These are phyloP conservation scores for Rhodotorula sp. DNA, from an alignment of 1,284 basidiomycete genomes.

Conservation along the genomic window DNA sequence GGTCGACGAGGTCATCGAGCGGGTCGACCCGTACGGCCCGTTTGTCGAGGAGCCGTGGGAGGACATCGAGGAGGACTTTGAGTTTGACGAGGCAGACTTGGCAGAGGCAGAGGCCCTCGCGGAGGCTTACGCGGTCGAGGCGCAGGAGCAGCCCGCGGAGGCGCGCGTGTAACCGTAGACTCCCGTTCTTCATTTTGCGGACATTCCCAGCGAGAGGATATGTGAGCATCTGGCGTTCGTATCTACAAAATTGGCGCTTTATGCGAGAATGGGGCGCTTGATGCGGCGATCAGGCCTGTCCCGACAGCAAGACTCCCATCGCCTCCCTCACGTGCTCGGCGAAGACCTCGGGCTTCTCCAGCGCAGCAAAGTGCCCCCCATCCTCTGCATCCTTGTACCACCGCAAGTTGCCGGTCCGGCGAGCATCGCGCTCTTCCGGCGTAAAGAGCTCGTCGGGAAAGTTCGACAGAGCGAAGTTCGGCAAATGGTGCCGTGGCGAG, in stretches of 20 bases:
- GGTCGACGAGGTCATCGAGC: slow-evolving; percentile 31
- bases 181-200: no score
- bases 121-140: neutral
- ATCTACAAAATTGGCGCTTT: neutral
- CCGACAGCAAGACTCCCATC: slow-evolving; percentile 1
- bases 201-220: neutral
- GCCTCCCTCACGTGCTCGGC: slow-evolving; percentile 29
- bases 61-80: slow-evolving; percentile 17
- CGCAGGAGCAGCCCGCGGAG: slow-evolving; percentile 56
- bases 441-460: slow-evolving; percentile 30
- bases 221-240: neutral
- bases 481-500: slow-evolving; percentile 18
- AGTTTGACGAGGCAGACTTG: slow-evolving; percentile 3
- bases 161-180: slow-evolving; percentile 65
- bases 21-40: slow-evolving; percentile 34
- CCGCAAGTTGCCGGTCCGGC: slow-evolving; percentile 12
- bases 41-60: slow-evolving; percentile 25
- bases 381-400: slow-evolving; percentile 29
- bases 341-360: slow-evolving; percentile 27
- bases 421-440: slow-evolving; percentile 8
- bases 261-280: no score
- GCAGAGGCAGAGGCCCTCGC: slow-evolving; percentile 11
- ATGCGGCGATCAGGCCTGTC: neutral
- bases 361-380: slow-evolving; percentile 31
- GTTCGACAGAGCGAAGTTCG: slow-evolving; percentile 21